Evolutionary conservation across 1,284 basidiomycete species (phyloP).

Genomic region (Papiliotrema terrestris): DNA sequence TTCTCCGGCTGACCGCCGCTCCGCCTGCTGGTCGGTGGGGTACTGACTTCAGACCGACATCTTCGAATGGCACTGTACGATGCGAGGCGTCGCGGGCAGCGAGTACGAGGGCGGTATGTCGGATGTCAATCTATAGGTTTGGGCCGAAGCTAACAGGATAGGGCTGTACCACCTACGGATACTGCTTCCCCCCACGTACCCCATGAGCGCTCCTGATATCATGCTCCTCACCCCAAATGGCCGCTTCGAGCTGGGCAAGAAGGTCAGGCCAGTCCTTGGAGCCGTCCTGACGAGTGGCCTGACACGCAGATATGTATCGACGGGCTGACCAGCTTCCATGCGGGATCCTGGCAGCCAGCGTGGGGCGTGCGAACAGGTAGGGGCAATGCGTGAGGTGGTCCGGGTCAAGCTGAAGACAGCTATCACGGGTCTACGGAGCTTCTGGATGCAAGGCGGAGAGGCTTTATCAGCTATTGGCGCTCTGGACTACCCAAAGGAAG

Average conservation of each 20-base stretch:
- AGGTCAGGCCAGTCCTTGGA: conserved; percentile 57
- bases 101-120: conserved; percentile 80
- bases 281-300: conserved; percentile 11
- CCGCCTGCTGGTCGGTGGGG: conserved; percentile 2
- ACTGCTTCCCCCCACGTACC: conserved; percentile 85
- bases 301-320: conserved; percentile 72
- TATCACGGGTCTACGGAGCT: conserved; percentile 83
- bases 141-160: conserved; percentile 1
- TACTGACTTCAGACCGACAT: conserved; percentile 36
- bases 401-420: conserved; percentile 52
- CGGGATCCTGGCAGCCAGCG: conserved; percentile 79
- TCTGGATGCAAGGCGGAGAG: conserved; percentile 85
- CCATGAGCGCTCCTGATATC: conserved; percentile 88
- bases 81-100: conserved; percentile 78
- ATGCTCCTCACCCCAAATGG: conserved; percentile 95
- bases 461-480: conserved; percentile 87
- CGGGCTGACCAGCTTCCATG: conserved; percentile 73
- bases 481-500: conserved; percentile 71
- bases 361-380: conserved; percentile 92
- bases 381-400: conserved; percentile 4
- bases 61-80: conserved; percentile 92
- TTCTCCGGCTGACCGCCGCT: conserved; percentile 4
- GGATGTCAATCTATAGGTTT: too few species aligned
- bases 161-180: conserved; percentile 84
- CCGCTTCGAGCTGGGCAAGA: conserved; percentile 90